Percentiles rank a stretch among this genome's conserved stretches.
Conservation (phyloP, 78 protist species). For the Capsaspora owczarzaki region DNA sequence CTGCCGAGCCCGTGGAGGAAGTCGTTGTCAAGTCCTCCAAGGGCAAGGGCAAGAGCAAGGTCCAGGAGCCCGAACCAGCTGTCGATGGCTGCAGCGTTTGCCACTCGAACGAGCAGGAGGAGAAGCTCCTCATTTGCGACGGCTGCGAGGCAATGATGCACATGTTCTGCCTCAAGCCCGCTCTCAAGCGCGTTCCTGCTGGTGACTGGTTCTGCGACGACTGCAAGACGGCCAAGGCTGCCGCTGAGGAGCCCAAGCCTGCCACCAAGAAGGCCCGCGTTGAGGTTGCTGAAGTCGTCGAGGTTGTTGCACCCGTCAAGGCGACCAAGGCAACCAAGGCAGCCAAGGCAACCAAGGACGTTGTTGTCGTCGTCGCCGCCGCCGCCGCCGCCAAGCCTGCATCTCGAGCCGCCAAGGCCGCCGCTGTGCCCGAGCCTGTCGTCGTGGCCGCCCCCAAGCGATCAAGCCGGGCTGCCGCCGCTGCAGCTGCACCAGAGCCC, state of each 20-base stretch:
- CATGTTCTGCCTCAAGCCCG: slow-evolving; percentile 1
- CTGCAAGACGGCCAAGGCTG: neutral
- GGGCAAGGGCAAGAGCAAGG: neutral
- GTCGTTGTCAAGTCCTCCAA: neutral
- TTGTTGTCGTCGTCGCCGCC: too few species aligned
- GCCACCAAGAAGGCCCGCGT: neutral
- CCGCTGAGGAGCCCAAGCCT: neutral
- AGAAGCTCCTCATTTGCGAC: neutral
- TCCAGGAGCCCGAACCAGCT: neutral
- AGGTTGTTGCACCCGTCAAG: too few species aligned
- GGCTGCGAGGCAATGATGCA: neutral
- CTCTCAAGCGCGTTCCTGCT: neutral
- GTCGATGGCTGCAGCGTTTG: neutral
- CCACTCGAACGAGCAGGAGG: neutral
- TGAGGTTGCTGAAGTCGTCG: too few species aligned
- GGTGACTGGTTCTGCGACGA: neutral
- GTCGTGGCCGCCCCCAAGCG: too few species aligned
- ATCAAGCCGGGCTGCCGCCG: too few species aligned
- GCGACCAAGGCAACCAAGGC: too few species aligned
- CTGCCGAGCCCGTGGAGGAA: neutral
- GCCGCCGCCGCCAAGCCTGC: too few species aligned
- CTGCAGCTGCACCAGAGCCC: too few species aligned
- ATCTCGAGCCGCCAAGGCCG: too few species aligned
- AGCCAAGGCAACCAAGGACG: too few species aligned
- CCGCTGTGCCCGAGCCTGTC: too few species aligned